A percentile compares a stretch with the other conserved stretches of the same genome.
These are phyloP conservation scores for Sclerotinia borealis DNA, from an alignment of 2,329 filamentous ascomycete species.

Conservation along the genomic window DNA sequence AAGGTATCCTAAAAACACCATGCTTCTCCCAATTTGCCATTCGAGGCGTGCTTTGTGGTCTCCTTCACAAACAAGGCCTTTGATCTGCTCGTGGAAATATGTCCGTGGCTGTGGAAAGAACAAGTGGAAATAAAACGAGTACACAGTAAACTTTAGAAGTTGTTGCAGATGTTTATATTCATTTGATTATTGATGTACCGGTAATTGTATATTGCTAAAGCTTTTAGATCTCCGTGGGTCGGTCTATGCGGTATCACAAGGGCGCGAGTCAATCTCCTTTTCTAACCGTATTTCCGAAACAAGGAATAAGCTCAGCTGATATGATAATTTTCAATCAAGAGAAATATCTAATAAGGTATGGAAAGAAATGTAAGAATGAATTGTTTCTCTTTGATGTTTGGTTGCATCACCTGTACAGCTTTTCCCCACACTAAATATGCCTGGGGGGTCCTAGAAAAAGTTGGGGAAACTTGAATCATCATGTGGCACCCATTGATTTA, in stretches of 20 bases:
- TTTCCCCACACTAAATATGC: background rate
- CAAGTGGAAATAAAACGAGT: background rate
- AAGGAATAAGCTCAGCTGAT: conserved; percentile 5
- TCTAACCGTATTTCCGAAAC: background rate
- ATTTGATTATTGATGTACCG: background rate
- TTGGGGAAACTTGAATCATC: background rate
- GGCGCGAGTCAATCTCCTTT: background rate
- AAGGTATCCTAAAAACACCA: conserved; percentile 29
- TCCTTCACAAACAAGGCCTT: background rate
- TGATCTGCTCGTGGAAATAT: background rate
- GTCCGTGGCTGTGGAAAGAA: background rate
- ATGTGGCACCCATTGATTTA: background rate
- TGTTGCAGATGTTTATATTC: background rate
- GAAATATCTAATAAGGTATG: background rate
- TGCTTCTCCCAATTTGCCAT: conserved; percentile 17
- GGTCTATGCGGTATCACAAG: background rate
- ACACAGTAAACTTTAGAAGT: background rate
- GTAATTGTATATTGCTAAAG: background rate
- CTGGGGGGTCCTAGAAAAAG: background rate
- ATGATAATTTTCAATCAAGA: background rate
- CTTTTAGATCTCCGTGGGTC: background rate
- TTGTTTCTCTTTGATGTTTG: conserved; percentile 5
- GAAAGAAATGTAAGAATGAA: background rate
- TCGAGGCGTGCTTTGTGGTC: background rate
- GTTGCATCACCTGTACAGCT: background rate